Evolutionary conservation across 192 early-diverging fungal species (phyloP), one percentile per base, ranked within the genome.

Genomic region (Coemansia biformis): DNA sequence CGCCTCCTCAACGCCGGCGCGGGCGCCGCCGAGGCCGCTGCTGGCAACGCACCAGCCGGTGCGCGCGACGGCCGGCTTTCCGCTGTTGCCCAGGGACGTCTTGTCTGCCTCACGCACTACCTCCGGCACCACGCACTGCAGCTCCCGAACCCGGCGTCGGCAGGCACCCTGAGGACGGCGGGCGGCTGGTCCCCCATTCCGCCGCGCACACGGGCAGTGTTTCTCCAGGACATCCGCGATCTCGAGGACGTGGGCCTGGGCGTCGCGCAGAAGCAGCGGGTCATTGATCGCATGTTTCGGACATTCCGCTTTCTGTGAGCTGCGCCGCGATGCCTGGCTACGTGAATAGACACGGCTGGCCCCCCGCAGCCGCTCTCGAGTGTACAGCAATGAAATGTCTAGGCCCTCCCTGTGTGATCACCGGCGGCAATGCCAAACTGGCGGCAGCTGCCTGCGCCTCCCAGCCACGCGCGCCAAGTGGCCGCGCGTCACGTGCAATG

Each of bases 191-290:
- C 43, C 76, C 23, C 51, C 81, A 29, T 75, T 65, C 26, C 78
- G 64, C 75, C 66, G 11, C 49, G 50, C 30, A 54, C 79, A 13
- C 78, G 83, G 13, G 56, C 76, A 8, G 65, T 76, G 38, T 89
- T 91, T 46, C 47, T 90, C 24, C 81, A 91, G 57, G 91, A 93
- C 65, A 49, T 93, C 26, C 71, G 82, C 9, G 89, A 90, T 40
- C 73, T 93, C 15, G 89, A 91, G 59, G 73, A 80, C 48, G 65
- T 68, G 9, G 32, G 39, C 23, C 64, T 82, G 44, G 66, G 51
- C 35, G 66, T 65, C 2, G 1, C 44, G 0, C 86, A 87, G 51
- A 77, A 82, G 49, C 58, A 80, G 9, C 50, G 60, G 31, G 80
- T 80, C 0, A 61, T 86, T 17, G 63, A 75, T 36, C 66, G 86